Conservation (phyloP, 2,329 filamentous ascomycete species). For the Cladosporium cucumerinum region DNA sequence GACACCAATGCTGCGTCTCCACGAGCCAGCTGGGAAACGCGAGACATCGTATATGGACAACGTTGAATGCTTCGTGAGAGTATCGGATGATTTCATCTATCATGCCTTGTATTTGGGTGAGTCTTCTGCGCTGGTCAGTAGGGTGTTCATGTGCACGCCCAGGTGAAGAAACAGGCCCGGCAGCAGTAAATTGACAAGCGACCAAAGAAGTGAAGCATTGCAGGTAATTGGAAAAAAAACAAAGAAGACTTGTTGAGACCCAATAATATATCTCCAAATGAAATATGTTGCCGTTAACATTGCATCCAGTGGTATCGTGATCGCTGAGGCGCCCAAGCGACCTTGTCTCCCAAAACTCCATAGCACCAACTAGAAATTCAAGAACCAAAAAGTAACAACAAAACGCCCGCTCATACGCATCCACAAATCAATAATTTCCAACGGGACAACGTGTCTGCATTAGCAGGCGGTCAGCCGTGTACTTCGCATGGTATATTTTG, state of each 20-base stretch:
- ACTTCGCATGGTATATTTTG: conserved; percentile 19
- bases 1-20: background rate
- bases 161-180: background rate
- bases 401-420: conserved; percentile 23
- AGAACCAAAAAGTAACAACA: background rate
- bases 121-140: background rate
- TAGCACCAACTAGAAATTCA: too few relatives aligned
- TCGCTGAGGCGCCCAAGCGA: conserved; percentile 6
- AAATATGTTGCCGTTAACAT: conserved; percentile 3
- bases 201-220: background rate
- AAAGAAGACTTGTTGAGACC: background rate
- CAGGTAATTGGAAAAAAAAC: too few relatives aligned
- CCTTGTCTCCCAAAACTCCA: conserved; percentile 19
- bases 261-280: background rate
- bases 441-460: conserved; percentile 1
- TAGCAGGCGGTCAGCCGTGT: conserved; percentile 19
- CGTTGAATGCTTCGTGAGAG: too few relatives aligned
- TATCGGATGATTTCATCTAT: too few relatives aligned
- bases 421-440: conserved; percentile 8
- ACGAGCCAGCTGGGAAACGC: background rate
- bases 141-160: background rate
- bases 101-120: background rate
- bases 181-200: background rate
- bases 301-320: conserved; percentile 6
- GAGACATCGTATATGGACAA: background rate